phyloP scores from a whole-genome alignment of 2,329 filamentous ascomycete genomes.

The Lasiodiplodia citricola region DNA sequence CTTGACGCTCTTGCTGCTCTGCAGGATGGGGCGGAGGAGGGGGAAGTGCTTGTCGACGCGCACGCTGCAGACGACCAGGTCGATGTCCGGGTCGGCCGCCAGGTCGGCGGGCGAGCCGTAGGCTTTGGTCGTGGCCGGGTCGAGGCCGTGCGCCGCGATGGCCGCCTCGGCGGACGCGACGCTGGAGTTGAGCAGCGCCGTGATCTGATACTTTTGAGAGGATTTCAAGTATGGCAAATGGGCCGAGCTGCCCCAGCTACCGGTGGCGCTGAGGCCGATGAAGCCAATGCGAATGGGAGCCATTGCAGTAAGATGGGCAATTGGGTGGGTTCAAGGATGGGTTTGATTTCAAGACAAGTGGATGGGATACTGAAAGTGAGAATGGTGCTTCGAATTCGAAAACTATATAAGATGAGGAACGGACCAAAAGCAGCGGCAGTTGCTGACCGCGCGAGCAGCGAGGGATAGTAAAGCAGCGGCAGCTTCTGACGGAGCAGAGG shows the following conservation, averaged over 20 bases:
- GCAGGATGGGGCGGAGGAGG: slow-evolving; percentile 49
- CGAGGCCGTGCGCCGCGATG: slow-evolving; percentile 47
- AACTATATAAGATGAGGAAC: background rate
- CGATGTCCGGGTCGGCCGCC: slow-evolving; percentile 53
- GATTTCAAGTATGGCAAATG: slow-evolving; percentile 47
- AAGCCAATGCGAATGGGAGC: slow-evolving; percentile 39
- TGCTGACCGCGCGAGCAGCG: background rate
- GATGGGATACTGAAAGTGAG: background rate
- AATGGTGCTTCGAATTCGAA: background rate
- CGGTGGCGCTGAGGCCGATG: slow-evolving; percentile 40
- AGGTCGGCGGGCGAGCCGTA: slow-evolving; percentile 52
- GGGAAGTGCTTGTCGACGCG: slow-evolving; percentile 51
- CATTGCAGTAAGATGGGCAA: slow-evolving; percentile 28
- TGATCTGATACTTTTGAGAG: slow-evolving; percentile 51
- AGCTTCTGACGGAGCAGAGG: background rate
- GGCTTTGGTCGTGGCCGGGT: slow-evolving; percentile 44
- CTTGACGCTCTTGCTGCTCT: slow-evolving; percentile 45
- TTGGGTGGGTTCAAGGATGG: background rate
- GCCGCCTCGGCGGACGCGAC: slow-evolving; percentile 50
- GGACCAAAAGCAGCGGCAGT: background rate
- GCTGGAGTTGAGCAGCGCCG: slow-evolving; percentile 57
- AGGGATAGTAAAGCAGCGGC: background rate
- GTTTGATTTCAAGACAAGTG: background rate
- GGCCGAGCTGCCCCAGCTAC: slow-evolving; percentile 45
- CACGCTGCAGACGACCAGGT: slow-evolving; percentile 54